phyloP scores from a whole-genome alignment of 2,329 filamentous ascomycete genomes.

The Aspergillus viridinutans region DNA sequence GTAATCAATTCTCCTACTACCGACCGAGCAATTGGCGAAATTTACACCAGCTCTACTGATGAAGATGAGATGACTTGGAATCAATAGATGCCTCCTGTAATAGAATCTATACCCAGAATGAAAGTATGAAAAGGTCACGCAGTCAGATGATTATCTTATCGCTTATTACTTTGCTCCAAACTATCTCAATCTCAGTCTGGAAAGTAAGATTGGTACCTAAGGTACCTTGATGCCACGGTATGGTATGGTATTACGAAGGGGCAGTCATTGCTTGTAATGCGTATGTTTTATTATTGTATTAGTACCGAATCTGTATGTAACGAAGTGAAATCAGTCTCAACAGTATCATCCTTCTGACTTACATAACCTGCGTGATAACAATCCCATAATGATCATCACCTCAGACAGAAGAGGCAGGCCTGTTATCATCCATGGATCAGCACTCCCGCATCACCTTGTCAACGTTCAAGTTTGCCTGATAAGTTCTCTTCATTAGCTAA shows the following conservation, averaged over 20 bases:
- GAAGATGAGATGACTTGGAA: neutral
- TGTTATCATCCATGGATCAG: neutral
- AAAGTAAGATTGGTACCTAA: neutral
- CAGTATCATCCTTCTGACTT: neutral
- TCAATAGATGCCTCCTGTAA: slow-evolving; percentile 3
- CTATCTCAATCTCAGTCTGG: neutral
- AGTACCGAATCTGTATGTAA: neutral
- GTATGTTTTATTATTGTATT: neutral
- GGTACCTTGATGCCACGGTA: neutral
- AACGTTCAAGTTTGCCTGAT: neutral
- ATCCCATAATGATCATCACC: neutral
- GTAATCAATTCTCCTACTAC: neutral
- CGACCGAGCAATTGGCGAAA: neutral
- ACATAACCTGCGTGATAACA: neutral
- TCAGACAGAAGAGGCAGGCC: neutral
- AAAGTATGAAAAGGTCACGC: neutral
- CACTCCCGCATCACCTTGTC: neutral
- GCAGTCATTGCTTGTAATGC: neutral
- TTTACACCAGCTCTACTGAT: neutral
- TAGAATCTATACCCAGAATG: neutral
- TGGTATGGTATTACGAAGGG: neutral
- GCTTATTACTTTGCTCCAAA: neutral
- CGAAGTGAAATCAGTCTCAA: neutral
- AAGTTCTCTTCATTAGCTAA: neutral
- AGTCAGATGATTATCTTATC: neutral